Percentiles rank a stretch among this genome's conserved stretches.
These are phyloP conservation scores for Cercospora sp. DNA, from an alignment of 2,329 filamentous ascomycete species.

Conservation along the genomic window DNA sequence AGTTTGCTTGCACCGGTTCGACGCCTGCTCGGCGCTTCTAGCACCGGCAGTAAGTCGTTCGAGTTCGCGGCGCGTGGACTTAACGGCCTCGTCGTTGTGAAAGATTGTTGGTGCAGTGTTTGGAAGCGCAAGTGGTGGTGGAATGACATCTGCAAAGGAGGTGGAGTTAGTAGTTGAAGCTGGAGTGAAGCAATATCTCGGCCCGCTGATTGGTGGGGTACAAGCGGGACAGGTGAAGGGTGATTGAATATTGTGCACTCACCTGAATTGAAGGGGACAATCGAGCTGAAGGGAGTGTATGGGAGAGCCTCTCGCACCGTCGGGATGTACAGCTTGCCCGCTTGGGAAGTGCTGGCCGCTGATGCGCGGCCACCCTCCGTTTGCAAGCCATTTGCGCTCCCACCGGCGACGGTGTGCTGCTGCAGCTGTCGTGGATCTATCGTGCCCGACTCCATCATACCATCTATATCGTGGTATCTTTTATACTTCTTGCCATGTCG, in stretches of 20 bases:
- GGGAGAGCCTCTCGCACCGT: constrained; percentile 73
- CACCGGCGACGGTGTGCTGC: not conserved
- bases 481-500: constrained; percentile 10
- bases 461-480: not conserved
- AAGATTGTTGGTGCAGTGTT: constrained; percentile 43
- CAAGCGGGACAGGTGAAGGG: constrained; percentile 7
- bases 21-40: constrained; percentile 57
- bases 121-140: constrained; percentile 47
- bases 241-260: constrained; percentile 33
- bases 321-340: constrained; percentile 38
- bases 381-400: constrained; percentile 16
- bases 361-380: constrained; percentile 25
- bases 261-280: constrained; percentile 77
- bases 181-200: constrained; percentile 8
- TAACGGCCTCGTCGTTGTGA: constrained; percentile 27
- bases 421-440: constrained; percentile 22
- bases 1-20: constrained; percentile 68
- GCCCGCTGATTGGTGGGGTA: constrained; percentile 1
- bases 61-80: constrained; percentile 49
- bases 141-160: constrained; percentile 45
- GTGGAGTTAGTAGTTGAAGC: constrained; percentile 14
- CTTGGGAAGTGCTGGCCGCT: constrained; percentile 13
- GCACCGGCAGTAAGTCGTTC: constrained; percentile 73
- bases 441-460: constrained; percentile 14
- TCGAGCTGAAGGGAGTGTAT: constrained; percentile 79